Evolutionary conservation across 768 basidiomycete genomes (phyloP).

Genomic region (Leucocoprinus birnbaumii): DNA sequence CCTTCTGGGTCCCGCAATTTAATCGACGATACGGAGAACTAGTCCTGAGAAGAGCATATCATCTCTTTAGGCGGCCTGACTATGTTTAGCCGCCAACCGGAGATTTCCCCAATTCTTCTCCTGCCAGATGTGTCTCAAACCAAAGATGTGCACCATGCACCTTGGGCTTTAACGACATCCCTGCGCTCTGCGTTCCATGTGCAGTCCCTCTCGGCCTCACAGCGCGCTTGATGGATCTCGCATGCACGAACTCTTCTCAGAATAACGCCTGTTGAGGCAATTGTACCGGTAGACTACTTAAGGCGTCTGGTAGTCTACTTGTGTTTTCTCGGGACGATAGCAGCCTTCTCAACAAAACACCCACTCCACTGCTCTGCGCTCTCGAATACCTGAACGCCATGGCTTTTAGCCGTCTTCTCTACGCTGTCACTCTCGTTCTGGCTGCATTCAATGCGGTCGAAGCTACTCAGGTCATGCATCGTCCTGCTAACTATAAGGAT

Average conservation of each 20-base stretch:
- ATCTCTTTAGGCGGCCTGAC: not conserved
- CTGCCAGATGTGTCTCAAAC: no score
- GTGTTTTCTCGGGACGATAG: no score
- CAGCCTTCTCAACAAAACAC: not conserved
- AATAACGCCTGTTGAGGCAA: not conserved
- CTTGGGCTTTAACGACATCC: not conserved
- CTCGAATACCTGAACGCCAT: slow-evolving; percentile 8
- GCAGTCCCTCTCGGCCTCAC: not conserved
- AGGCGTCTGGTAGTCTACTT: not conserved
- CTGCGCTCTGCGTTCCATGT: not conserved
- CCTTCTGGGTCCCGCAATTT: no score
- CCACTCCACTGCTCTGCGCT: not conserved
- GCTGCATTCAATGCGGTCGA: slow-evolving; percentile 22
- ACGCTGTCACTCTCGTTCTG: slow-evolving; percentile 24
- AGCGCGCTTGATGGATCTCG: slow-evolving; percentile 1
- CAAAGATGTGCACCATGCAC: not conserved
- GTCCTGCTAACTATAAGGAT: slow-evolving; percentile 44
- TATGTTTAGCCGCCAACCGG: slow-evolving; percentile 3
- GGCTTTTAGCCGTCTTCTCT: slow-evolving; percentile 17
- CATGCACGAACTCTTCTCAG: not conserved
- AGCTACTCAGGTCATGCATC: slow-evolving; percentile 52
- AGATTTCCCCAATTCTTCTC: not conserved
- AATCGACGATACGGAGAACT: no score
- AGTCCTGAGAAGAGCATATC: no score
- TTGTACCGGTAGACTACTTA: not conserved